phyloP scores from a whole-genome alignment of 2,329 filamentous ascomycete species.

The Claviceps purpurea region DNA sequence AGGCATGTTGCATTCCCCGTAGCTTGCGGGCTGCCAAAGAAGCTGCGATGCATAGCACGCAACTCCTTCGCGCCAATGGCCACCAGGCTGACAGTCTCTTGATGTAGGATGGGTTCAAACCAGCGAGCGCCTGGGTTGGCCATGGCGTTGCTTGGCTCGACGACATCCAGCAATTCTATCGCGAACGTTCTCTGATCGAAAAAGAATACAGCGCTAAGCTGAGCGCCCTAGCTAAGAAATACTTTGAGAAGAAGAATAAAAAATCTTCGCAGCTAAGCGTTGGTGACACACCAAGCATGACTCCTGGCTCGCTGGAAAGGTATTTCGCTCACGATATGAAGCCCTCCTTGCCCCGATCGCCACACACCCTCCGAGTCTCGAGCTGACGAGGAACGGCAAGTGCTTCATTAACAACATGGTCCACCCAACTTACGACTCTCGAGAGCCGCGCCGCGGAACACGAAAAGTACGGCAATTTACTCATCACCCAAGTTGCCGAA shows the following conservation, averaged over 20 bases:
- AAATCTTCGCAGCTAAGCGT: constrained; percentile 82
- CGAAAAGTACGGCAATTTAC: constrained; percentile 67
- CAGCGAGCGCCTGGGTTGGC: constrained; percentile 81
- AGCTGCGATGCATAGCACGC: neutral
- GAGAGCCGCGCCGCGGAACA: constrained; percentile 82
- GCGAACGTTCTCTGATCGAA: constrained; percentile 84
- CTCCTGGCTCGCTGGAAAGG: constrained; percentile 89
- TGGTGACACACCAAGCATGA: constrained; percentile 83
- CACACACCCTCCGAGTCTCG: neutral
- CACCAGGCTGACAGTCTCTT: neutral
- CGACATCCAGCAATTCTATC: constrained; percentile 94
- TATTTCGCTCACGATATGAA: constrained; percentile 17
- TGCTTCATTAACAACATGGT: constrained; percentile 94
- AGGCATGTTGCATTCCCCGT: constrained; percentile 41
- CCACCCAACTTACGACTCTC: constrained; percentile 79
- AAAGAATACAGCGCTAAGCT: constrained; percentile 93
- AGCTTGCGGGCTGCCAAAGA: neutral
- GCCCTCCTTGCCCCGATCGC: neutral
- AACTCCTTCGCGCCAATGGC: neutral
- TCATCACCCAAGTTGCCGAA: constrained; percentile 71
- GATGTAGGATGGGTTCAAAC: constrained; percentile 82
- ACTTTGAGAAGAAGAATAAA: constrained; percentile 91
- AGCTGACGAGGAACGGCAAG: constrained; percentile 26
- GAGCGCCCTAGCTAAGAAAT: constrained; percentile 79
- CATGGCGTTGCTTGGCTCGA: constrained; percentile 90